A percentile compares a stretch with the other conserved stretches of the same genome.
These are phyloP conservation scores for Fusarium sp. DNA, from an alignment of 2,329 filamentous ascomycete genomes.

Conservation along the genomic window DNA sequence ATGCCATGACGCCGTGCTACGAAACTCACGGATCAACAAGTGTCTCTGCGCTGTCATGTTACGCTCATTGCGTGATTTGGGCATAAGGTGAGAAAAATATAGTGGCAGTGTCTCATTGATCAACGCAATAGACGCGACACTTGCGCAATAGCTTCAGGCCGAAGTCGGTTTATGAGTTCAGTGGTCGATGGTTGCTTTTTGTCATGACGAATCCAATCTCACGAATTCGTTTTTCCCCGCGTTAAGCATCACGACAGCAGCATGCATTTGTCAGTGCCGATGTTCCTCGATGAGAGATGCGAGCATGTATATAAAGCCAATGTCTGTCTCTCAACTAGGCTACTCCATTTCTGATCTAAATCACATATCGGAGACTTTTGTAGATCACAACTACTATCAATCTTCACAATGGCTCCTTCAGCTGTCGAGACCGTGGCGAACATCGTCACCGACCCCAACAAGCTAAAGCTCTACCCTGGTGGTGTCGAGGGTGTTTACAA, in stretches of 20 bases:
- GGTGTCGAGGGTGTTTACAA: slow-evolving; percentile 48
- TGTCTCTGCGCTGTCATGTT: not conserved
- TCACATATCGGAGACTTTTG: not conserved
- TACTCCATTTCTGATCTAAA: not conserved
- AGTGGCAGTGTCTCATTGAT: slow-evolving; percentile 7
- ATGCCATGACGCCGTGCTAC: not conserved
- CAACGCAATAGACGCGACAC: slow-evolving; percentile 16
- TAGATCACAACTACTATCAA: not conserved
- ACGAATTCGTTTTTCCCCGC: slow-evolving; percentile 31
- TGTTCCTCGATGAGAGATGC: not conserved
- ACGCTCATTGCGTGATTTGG: slow-evolving; percentile 45
- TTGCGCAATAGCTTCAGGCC: slow-evolving; percentile 37
- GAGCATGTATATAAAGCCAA: slow-evolving; percentile 36
- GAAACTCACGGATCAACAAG: not conserved
- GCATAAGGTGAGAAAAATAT: not conserved
- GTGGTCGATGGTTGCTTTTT: not conserved
- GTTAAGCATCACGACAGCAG: slow-evolving; percentile 1
- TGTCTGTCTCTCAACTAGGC: not conserved
- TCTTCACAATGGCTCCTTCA: slow-evolving; percentile 45
- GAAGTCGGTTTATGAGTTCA: slow-evolving; percentile 11
- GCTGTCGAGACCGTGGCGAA: slow-evolving; percentile 41
- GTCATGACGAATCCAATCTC: slow-evolving; percentile 23
- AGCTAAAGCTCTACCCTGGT: slow-evolving; percentile 49
- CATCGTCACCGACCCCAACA: slow-evolving; percentile 35
- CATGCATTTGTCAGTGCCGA: slow-evolving; percentile 26